Percentiles rank a stretch among this genome's conserved stretches.
These are phyloP conservation scores for Fusarium siculi DNA, from an alignment of 2,329 filamentous ascomycete species.

Conservation along the genomic window DNA sequence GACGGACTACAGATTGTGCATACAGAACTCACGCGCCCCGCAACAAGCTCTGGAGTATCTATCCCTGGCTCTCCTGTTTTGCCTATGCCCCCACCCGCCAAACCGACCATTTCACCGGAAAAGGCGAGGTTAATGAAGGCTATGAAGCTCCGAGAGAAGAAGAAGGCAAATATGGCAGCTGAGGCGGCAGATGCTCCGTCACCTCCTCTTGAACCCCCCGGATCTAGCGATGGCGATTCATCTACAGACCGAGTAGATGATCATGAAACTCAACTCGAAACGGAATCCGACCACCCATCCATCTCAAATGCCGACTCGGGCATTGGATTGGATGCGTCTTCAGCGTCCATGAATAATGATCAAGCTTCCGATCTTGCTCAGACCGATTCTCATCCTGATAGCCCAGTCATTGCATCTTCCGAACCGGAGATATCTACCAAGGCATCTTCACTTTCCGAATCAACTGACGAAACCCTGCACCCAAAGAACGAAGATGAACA, in stretches of 20 bases:
- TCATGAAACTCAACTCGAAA: slow-evolving; percentile 35
- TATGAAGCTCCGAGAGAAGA: slow-evolving; percentile 87
- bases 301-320: slow-evolving; percentile 65
- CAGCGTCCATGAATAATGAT: slow-evolving; percentile 57
- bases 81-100: slow-evolving; percentile 55
- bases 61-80: slow-evolving; percentile 52
- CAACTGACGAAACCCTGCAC: slow-evolving; percentile 68
- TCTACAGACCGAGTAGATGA: slow-evolving; percentile 39
- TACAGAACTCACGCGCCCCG: slow-evolving; percentile 48
- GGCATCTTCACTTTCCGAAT: slow-evolving; percentile 72
- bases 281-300: slow-evolving; percentile 43
- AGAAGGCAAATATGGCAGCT: slow-evolving; percentile 56
- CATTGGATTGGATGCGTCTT: slow-evolving; percentile 60
- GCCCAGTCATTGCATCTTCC: slow-evolving; percentile 63
- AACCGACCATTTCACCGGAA: slow-evolving; percentile 78
- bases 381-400: slow-evolving; percentile 68
- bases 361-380: slow-evolving; percentile 59
- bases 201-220: slow-evolving; percentile 31
- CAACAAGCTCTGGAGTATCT: slow-evolving; percentile 58
- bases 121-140: slow-evolving; percentile 95
- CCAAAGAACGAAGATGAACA: slow-evolving; percentile 44
- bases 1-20: slow-evolving; percentile 44
- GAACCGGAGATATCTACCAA: slow-evolving; percentile 70
- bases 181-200: slow-evolving; percentile 33
- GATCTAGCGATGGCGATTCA: slow-evolving; percentile 33